Percentiles rank a stretch among this genome's conserved stretches.
Conservation (phyloP, 1,284 basidiomycete species). For the Abortiporus biennis region DNA sequence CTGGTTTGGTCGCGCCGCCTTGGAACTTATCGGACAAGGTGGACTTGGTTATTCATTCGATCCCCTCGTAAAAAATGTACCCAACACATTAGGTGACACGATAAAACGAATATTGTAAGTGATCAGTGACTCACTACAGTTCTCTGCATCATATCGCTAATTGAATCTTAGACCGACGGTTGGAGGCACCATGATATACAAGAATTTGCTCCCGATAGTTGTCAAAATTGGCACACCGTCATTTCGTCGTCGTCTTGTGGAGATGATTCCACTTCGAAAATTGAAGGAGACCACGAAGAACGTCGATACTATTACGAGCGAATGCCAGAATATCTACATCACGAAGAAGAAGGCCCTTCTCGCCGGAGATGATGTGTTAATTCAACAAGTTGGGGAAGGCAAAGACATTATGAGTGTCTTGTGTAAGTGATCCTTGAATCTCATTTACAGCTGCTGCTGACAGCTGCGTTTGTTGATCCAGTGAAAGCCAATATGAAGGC, state of each 20-base stretch:
- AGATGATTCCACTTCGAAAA: not conserved
- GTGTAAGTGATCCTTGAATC: conserved; percentile 15
- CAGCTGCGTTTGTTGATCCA: conserved; percentile 6
- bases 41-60: conserved; percentile 31
- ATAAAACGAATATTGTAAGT: conserved; percentile 25
- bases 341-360: conserved; percentile 19
- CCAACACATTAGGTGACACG: conserved; percentile 21
- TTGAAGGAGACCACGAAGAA: conserved; percentile 1
- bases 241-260: not conserved
- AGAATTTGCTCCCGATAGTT: not conserved
- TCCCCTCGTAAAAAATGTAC: conserved; percentile 17
- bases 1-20: too few species aligned
- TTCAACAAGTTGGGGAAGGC: conserved; percentile 21
- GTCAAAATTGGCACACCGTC: not conserved
- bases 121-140: not conserved
- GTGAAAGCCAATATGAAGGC: conserved; percentile 19
- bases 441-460: not conserved
- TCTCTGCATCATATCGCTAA: not conserved
- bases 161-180: not conserved
- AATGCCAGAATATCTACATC: conserved; percentile 12
- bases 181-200: not conserved
- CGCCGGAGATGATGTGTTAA: conserved; percentile 18
- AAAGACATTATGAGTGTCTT: conserved; percentile 25
- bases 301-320: conserved; percentile 12
- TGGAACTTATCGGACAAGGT: conserved; percentile 30